These are phyloP conservation scores for Didymella glomerata DNA, from an alignment of 2,329 filamentous ascomycete genomes.

Conservation along the genomic window DNA sequence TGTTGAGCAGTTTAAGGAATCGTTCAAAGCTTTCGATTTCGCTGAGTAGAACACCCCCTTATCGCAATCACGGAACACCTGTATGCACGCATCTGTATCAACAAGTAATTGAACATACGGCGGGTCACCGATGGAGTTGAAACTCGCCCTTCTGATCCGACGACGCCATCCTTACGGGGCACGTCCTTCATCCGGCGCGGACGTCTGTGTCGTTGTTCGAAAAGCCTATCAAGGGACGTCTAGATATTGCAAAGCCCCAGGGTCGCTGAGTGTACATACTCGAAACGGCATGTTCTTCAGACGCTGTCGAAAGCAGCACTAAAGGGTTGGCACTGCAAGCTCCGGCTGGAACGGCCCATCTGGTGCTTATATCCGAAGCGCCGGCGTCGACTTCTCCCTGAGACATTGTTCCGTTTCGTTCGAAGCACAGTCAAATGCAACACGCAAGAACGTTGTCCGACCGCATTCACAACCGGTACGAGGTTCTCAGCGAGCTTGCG, in stretches of 20 bases:
- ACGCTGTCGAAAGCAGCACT: slow-evolving; percentile 44
- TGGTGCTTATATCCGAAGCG: slow-evolving; percentile 24
- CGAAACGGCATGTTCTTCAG: slow-evolving; percentile 36
- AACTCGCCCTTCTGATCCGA: background rate
- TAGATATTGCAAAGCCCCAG: slow-evolving; percentile 2
- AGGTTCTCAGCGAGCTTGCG: slow-evolving; percentile 1
- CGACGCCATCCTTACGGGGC: background rate
- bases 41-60: slow-evolving; percentile 42
- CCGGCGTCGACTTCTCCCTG: background rate
- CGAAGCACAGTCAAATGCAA: background rate
- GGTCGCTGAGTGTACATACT: slow-evolving; percentile 26
- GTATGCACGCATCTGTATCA: slow-evolving; percentile 2
- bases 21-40: slow-evolving; percentile 90
- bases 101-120: slow-evolving; percentile 6
- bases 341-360: slow-evolving; percentile 35
- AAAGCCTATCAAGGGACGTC: background rate
- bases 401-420: background rate
- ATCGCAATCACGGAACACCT: background rate
- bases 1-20: slow-evolving; percentile 78
- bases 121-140: slow-evolving; percentile 3
- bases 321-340: slow-evolving; percentile 49
- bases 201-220: background rate
- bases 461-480: background rate
- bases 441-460: background rate
- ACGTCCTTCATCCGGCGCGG: background rate